These are phyloP conservation scores for Aspergillus neoniger DNA, from an alignment of 2,329 filamentous ascomycete species.

Conservation along the genomic window DNA sequence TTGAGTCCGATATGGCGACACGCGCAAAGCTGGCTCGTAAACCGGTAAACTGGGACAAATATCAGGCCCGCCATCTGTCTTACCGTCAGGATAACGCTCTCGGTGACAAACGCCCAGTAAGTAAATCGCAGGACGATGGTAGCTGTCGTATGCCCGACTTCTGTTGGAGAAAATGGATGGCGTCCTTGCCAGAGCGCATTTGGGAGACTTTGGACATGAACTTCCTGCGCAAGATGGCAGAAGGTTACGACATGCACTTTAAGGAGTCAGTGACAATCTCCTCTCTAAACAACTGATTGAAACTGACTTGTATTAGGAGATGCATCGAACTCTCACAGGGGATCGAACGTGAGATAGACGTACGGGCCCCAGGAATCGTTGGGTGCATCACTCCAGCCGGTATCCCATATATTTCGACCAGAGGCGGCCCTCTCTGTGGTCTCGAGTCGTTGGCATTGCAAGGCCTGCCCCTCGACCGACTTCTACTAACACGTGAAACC, in stretches of 20 bases:
- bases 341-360: conserved; percentile 60
- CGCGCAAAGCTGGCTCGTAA: conserved; percentile 24
- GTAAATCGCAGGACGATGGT: conserved; percentile 60
- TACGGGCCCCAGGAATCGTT: conserved; percentile 56
- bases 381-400: conserved; percentile 70
- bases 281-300: background rate
- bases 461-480: conserved; percentile 64
- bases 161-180: conserved; percentile 54
- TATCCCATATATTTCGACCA: conserved; percentile 61
- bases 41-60: conserved; percentile 43
- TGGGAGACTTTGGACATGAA: conserved; percentile 68
- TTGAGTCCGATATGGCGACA: conserved; percentile 51
- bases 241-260: conserved; percentile 59
- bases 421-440: conserved; percentile 62
- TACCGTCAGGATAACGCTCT: conserved; percentile 55
- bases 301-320: conserved; percentile 28
- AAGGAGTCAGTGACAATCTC: conserved; percentile 50
- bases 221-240: conserved; percentile 52
- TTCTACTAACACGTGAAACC: conserved; percentile 66
- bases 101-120: conserved; percentile 59
- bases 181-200: conserved; percentile 59
- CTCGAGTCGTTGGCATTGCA: conserved; percentile 66
- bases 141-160: conserved; percentile 57
- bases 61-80: conserved; percentile 60
- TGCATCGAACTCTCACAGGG: conserved; percentile 71